phyloP scores from a whole-genome alignment of 345 rosid species.

The Heritiera fomes region DNA sequence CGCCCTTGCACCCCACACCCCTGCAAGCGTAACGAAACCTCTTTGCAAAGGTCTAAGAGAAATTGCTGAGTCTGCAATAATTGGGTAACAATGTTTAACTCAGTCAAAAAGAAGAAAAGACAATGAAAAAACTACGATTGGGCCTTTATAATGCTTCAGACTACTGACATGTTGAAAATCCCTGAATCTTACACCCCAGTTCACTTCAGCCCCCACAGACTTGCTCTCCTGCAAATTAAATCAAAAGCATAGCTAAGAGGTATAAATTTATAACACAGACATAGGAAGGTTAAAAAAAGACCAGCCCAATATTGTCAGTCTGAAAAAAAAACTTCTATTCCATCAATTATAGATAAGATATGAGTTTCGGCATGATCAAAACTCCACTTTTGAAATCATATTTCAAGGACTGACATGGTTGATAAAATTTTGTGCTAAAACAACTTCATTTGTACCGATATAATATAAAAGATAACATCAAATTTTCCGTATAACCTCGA shows the following conservation, averaged over 20 bases:
- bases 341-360: not conserved
- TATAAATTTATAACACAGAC: not conserved
- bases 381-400: conserved; percentile 2
- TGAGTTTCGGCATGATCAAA: not conserved
- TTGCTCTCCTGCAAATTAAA: conserved; percentile 71
- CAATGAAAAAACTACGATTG: conserved; percentile 13
- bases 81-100: conserved; percentile 17
- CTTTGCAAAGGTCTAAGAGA: conserved; percentile 79
- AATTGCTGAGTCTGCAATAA: conserved; percentile 64
- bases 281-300: conserved; percentile 8
- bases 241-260: not conserved
- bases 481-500: not conserved
- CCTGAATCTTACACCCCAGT: conserved; percentile 93
- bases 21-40: conserved; percentile 81
- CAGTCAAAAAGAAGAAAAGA: conserved; percentile 6
- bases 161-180: conserved; percentile 71
- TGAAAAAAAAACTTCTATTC: conserved; percentile 1
- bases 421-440: not conserved
- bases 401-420: not conserved
- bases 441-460: not conserved
- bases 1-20: conserved; percentile 85
- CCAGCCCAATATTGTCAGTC: not conserved
- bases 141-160: conserved; percentile 27
- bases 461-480: not conserved
- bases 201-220: conserved; percentile 94